These are phyloP conservation scores for Mucor saturninus DNA, from an alignment of 371 early-diverging fungal species.

Conservation along the genomic window DNA sequence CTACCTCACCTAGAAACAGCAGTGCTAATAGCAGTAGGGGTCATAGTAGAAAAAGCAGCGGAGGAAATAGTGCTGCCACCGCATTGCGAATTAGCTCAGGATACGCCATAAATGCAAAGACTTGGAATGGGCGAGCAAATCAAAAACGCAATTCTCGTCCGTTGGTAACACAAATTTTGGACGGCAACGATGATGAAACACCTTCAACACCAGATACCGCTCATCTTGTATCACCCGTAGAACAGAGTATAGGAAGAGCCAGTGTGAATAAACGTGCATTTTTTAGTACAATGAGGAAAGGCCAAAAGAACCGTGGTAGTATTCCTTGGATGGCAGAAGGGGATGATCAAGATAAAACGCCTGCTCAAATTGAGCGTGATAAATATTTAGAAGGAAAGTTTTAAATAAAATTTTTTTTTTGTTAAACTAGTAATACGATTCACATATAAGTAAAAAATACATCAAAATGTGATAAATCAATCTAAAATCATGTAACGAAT, in stretches of 20 bases:
- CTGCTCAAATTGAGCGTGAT: constrained; percentile 40
- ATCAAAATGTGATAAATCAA: not conserved
- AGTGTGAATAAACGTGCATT: constrained; percentile 14
- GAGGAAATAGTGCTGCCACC: constrained; percentile 24
- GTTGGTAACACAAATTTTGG: constrained; percentile 12
- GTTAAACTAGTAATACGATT: not conserved
- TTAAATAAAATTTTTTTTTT: not conserved
- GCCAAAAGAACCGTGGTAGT: constrained; percentile 21
- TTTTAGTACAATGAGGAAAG: constrained; percentile 33
- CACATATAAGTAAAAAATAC: not conserved
- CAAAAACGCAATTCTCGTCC: constrained; percentile 1
- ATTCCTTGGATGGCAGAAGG: constrained; percentile 29
- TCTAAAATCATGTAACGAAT: not conserved
- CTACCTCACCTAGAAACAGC: constrained; percentile 11
- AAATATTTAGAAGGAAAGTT: constrained; percentile 23
- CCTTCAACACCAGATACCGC: not conserved
- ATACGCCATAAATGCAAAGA: constrained; percentile 17
- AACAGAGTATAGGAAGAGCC: constrained; percentile 1
- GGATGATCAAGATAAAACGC: constrained; percentile 16
- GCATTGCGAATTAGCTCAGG: constrained; percentile 22
- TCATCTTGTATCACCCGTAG: not conserved
- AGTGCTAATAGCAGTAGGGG: constrained; percentile 12
- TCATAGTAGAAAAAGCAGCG: constrained; percentile 30
- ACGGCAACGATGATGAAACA: constrained; percentile 1
- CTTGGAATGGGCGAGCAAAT: constrained; percentile 24